Evolutionary conservation across 148 eudicot genomes (phyloP).

Genomic region (Spergularia marina): DNA sequence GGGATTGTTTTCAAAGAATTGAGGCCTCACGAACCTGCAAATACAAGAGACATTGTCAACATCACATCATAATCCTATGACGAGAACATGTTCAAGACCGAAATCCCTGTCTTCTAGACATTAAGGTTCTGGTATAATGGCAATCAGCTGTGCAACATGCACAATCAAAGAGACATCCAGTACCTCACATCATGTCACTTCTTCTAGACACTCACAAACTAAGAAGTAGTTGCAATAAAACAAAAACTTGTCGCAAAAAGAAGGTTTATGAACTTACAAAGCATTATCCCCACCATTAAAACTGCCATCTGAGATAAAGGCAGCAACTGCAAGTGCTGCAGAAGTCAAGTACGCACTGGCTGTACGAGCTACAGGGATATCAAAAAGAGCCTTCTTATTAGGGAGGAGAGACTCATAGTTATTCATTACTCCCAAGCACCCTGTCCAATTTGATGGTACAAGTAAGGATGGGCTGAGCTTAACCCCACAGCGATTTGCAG

Average conservation of each 20-base stretch:
- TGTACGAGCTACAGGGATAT: slow-evolving; percentile 93
- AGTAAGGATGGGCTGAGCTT: slow-evolving; percentile 93
- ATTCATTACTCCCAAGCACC: slow-evolving; percentile 95
- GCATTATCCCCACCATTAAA: slow-evolving; percentile 99
- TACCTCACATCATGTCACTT: background rate
- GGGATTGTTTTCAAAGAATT: slow-evolving; percentile 90
- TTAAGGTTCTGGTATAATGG: no score
- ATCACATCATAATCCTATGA: background rate
- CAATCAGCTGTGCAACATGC: no score
- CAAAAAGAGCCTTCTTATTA: slow-evolving; percentile 90
- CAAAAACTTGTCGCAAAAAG: background rate
- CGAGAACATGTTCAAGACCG: background rate
- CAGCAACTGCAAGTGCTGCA: slow-evolving; percentile 68
- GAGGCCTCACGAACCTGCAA: slow-evolving; percentile 92
- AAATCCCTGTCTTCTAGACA: background rate
- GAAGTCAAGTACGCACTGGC: slow-evolving; percentile 96
- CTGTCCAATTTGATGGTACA: slow-evolving; percentile 96
- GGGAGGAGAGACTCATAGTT: slow-evolving; percentile 93
- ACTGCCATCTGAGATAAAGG: slow-evolving; percentile 87
- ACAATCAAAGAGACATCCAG: no score
- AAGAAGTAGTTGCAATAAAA: background rate
- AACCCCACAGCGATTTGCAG: slow-evolving; percentile 77
- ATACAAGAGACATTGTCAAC: background rate
- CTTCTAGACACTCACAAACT: no score
- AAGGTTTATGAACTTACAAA: slow-evolving; percentile 45